phyloP scores from a whole-genome alignment of 345 rosid genomes.

The Isatis tinctoria region DNA sequence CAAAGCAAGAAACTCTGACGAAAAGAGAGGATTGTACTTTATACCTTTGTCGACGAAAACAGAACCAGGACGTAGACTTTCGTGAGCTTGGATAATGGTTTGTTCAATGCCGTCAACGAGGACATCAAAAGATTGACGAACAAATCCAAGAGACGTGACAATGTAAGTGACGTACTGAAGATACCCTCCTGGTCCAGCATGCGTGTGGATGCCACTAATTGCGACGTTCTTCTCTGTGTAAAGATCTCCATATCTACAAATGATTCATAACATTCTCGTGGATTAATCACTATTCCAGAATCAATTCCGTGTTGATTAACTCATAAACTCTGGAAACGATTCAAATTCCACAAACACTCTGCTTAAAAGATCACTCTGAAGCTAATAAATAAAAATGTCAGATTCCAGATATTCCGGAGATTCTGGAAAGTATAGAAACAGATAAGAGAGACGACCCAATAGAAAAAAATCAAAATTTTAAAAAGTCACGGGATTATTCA shows the following conservation, averaged over 20 bases:
- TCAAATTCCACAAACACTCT: not conserved
- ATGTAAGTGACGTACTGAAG: slow-evolving; percentile 83
- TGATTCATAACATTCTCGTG: not conserved
- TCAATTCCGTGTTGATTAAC: not conserved
- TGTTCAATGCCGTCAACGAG: slow-evolving; percentile 93
- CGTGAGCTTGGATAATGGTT: slow-evolving; percentile 81
- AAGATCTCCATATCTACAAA: slow-evolving; percentile 76
- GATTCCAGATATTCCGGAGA: not conserved
- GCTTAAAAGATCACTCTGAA: too few species aligned
- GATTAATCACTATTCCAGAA: not conserved
- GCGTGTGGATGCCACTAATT: slow-evolving; percentile 96
- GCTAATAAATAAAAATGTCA: not conserved
- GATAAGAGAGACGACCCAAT: not conserved
- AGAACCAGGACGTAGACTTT: slow-evolving; percentile 81
- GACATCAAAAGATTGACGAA: slow-evolving; percentile 87
- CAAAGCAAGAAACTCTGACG: slow-evolving; percentile 10
- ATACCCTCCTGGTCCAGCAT: slow-evolving; percentile 99
- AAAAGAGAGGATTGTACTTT: slow-evolving; percentile 4
- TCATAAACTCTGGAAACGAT: not conserved
- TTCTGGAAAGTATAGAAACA: too few species aligned
- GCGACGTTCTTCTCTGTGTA: slow-evolving; percentile 92
- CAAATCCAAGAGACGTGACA: slow-evolving; percentile 94
- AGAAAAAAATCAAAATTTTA: not conserved
- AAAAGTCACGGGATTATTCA: not conserved
- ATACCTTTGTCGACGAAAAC: slow-evolving; percentile 80